Conservation (phyloP, 1,284 basidiomycete species). For the Melampsora larici-populina region DNA sequence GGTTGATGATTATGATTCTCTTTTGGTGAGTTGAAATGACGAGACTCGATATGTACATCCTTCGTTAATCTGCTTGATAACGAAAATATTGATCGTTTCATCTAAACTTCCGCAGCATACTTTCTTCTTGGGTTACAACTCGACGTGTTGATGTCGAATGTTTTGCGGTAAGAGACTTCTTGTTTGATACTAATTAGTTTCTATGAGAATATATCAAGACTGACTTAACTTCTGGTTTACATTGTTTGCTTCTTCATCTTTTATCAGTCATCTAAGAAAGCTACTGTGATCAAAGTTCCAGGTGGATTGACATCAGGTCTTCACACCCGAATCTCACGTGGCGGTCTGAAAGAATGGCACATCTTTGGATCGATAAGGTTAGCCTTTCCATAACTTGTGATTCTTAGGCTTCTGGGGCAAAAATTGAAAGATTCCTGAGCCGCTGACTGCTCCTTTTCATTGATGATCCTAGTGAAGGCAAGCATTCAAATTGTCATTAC, state of each 20-base stretch:
- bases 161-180: constrained; percentile 1
- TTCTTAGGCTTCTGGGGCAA: constrained; percentile 56
- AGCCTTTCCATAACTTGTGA: constrained; percentile 55
- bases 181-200: no score
- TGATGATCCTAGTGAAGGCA: constrained; percentile 60
- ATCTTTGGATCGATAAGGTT: constrained; percentile 7
- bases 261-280: background rate
- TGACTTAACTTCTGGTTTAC: background rate
- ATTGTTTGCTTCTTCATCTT: background rate
- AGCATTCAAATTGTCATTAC: constrained; percentile 68
- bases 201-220: background rate
- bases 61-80: no score
- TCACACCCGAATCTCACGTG: background rate
- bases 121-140: background rate
- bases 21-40: background rate
- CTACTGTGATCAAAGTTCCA: background rate
- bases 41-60: background rate
- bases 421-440: background rate
- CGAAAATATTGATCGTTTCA: no score
- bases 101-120: background rate
- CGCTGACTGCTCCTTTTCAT: background rate
- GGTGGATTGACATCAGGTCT: constrained; percentile 6
- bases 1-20: constrained; percentile 18
- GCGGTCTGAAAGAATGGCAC: constrained; percentile 4
- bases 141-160: background rate